phyloP scores from a whole-genome alignment of 345 rosid species.

The Dipteronia sinensis region DNA sequence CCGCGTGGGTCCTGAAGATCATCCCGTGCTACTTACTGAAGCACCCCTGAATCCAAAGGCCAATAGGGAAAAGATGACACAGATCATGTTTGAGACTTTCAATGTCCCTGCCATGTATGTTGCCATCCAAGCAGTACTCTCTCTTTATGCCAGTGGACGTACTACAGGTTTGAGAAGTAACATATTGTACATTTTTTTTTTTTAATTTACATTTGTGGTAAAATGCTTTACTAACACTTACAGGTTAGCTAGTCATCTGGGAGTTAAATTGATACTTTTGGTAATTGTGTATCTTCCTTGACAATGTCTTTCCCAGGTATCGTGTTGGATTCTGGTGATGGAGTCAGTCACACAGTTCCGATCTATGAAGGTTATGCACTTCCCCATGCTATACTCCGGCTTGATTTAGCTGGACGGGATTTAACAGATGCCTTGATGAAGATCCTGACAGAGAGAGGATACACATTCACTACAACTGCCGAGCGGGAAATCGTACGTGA shows the following conservation, averaged over 20 bases:
- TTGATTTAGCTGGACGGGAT: constrained; percentile 65
- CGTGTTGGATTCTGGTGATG: constrained; percentile 65
- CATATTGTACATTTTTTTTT: background rate
- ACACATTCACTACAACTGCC: constrained; percentile 46
- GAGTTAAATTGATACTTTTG: background rate
- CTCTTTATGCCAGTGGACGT: constrained; percentile 70
- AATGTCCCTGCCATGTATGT: constrained; percentile 65
- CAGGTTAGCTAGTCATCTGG: background rate
- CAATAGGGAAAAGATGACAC: constrained; percentile 65
- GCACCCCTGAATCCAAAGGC: constrained; percentile 68
- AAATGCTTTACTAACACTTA: background rate
- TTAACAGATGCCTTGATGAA: constrained; percentile 65
- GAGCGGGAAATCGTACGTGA: constrained; percentile 44
- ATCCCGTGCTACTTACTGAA: constrained; percentile 64
- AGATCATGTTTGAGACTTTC: constrained; percentile 63
- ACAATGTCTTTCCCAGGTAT: constrained; percentile 38
- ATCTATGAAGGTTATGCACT: constrained; percentile 70
- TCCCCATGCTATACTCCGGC: constrained; percentile 68
- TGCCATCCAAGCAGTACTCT: constrained; percentile 63
- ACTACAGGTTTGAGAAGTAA: constrained; percentile 51
- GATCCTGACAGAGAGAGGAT: constrained; percentile 52
- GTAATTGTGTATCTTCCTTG: background rate
- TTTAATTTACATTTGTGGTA: background rate
- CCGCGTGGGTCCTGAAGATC: constrained; percentile 62
- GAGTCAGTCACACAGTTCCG: constrained; percentile 67